These are phyloP conservation scores for Candida jianshihensis DNA, from an alignment of 805 yeast genomes.

Conservation along the genomic window DNA sequence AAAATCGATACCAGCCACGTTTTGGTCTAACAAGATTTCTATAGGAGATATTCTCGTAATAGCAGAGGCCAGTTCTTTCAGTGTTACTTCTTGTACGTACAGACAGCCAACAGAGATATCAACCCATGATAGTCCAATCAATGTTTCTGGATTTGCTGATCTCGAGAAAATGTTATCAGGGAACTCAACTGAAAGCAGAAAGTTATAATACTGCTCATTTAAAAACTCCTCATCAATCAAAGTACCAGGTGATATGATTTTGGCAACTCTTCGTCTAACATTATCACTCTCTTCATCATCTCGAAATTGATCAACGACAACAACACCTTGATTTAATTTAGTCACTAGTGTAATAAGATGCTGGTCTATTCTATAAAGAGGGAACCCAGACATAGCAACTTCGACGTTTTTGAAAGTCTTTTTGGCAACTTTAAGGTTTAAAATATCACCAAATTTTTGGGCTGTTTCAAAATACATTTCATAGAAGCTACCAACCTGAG, in stretches of 20 bases:
- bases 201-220: constrained; percentile 67
- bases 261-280: constrained; percentile 61
- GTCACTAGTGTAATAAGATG: constrained; percentile 71
- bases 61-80: constrained; percentile 59
- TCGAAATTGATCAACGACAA: constrained; percentile 68
- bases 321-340: constrained; percentile 65
- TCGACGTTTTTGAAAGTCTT: constrained; percentile 36
- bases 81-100: constrained; percentile 55
- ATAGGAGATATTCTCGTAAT: constrained; percentile 74
- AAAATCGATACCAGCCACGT: constrained; percentile 32
- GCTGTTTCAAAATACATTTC: constrained; percentile 91
- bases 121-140: constrained; percentile 78
- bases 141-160: constrained; percentile 32
- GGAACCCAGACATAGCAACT: constrained; percentile 90
- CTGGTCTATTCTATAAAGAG: constrained; percentile 59
- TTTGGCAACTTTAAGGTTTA: constrained; percentile 67
- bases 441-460: constrained; percentile 54
- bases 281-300: constrained; percentile 23
- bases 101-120: constrained; percentile 83
- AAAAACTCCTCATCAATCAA: constrained; percentile 80
- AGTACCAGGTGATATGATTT: constrained; percentile 91
- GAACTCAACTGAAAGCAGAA: constrained; percentile 55
- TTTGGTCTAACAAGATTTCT: constrained; percentile 60
- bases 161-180: constrained; percentile 40
- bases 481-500: constrained; percentile 84